phyloP scores from a whole-genome alignment of 129 eudicot genomes.

The carrot (Daucus carota) region DH1_v3.0 NC_030384.2:44996001-44996500 shows the following conservation, averaged over 20 bases:
- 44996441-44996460: conserved; percentile 18
- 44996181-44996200: background rate
- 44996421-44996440: background rate
- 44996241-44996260: background rate
- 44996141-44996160: background rate
- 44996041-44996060: background rate
- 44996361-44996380: conserved; percentile 75
- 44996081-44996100: background rate
- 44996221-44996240: background rate
- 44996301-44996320: conserved; percentile 80
- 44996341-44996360: conserved; percentile 88
- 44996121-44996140: background rate
- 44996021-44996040: background rate
- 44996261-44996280: background rate
- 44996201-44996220: background rate
- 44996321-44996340: conserved; percentile 79
- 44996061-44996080: background rate
- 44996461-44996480: conserved; percentile 70
- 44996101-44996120: background rate
- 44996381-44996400: conserved; percentile 64
- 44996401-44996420: conserved; percentile 37
- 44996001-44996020: too few species aligned
- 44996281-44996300: conserved; percentile 39
- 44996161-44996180: background rate
- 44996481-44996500: conserved; percentile 81